These are phyloP conservation scores for Leccinum longicurvipes DNA, from an alignment of 768 basidiomycete genomes.

Conservation along the genomic window DNA sequence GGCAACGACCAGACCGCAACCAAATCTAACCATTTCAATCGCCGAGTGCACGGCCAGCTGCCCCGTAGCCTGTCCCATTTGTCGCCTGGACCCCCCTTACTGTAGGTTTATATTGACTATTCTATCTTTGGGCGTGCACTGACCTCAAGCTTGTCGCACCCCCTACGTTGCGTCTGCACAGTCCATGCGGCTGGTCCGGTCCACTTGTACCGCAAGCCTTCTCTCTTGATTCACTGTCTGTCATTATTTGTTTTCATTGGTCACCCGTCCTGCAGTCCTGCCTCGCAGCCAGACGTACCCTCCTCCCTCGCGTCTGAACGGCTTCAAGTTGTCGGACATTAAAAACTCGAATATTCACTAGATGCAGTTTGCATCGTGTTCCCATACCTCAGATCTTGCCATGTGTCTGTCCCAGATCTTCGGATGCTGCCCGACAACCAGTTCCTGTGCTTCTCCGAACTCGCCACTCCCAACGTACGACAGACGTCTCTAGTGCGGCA, in stretches of 20 bases:
- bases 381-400: constrained; percentile 7
- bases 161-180: background rate
- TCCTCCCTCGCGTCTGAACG: background rate
- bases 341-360: constrained; percentile 13
- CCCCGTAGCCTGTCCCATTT: background rate
- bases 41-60: constrained; percentile 5
- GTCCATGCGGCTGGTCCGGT: background rate
- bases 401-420: constrained; percentile 16
- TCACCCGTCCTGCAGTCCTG: background rate
- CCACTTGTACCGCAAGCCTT: constrained; percentile 3
- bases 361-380: constrained; percentile 12
- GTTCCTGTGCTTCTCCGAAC: constrained; percentile 9
- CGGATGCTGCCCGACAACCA: constrained; percentile 8
- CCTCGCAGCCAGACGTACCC: background rate
- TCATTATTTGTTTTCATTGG: background rate
- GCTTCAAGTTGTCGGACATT: constrained; percentile 26
- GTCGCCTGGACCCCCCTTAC: background rate
- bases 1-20: too few relatives aligned
- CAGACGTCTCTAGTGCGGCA: constrained; percentile 16
- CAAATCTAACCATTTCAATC: constrained; percentile 2
- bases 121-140: constrained; percentile 4
- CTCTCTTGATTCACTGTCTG: background rate
- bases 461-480: constrained; percentile 6
- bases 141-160: background rate
- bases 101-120: background rate